Base-by-base conservation (phyloP, 192 early-diverging fungal species). In the Gryganskiella cystojenkinii region DNA sequence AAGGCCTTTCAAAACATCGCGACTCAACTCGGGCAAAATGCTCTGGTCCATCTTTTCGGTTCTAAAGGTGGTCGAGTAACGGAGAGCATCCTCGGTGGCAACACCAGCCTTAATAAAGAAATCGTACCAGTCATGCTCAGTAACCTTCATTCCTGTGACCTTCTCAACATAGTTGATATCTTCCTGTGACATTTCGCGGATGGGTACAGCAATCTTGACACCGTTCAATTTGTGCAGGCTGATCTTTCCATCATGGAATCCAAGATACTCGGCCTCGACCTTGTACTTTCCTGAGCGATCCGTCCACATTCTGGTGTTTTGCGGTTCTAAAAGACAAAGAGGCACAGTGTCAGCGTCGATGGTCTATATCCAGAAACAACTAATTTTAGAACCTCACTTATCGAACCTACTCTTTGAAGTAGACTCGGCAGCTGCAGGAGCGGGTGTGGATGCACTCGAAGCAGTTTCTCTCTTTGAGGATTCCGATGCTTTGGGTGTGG, bases 151-250 rank as follows among this genome's bases (percentile, higher is more conserved):
- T 64, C 88, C 65, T 40, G 71, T 83, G n/a, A 75, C 75, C 44
- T 82, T 63, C 49, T 90, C 87, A 53, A 90, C 82, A 70, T 66
- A 87, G 24, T 42, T 65, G 28, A 87, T 56, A 67, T 87, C 89
- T 35, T 86, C 86, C n/a, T 75, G 70, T 0, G 88, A 88, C 67
- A 99, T 90, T 68, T 98, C 97, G 7, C 94, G 91, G 34, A 97
- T 76, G 2, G 95, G 91, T 13, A 99, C 98, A 28, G 86, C 91
- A 74, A 99, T 98, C 50, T 90, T 96, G 56, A 96, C 95, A 62
- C 95, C 95, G 76, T 99, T 99, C 4, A 89, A 81, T 72, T 99
- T 99, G 81, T 97, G 96, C 51, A 99, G 78, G 24, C 97, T 92
- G 35, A 96, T 90, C 61, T 95, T 93, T 56, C 92, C 93, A n/a